Percentiles rank a stretch among this genome's conserved stretches.
Conservation (phyloP, 768 basidiomycete species). For the Amanita phalloides region DNA sequence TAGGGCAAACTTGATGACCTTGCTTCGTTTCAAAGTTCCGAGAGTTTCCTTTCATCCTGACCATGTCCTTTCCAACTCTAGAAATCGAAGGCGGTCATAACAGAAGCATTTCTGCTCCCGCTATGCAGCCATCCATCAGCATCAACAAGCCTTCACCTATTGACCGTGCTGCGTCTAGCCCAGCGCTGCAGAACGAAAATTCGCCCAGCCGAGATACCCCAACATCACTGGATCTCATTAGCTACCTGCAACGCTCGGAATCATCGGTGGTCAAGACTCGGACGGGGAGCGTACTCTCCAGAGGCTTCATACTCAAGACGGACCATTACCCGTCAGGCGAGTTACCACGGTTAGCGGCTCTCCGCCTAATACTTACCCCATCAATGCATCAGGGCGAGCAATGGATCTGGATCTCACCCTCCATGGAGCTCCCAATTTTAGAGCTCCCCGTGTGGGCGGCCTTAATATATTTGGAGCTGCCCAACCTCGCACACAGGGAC, state of each 20-base stretch:
- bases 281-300: slow-evolving; percentile 70
- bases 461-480: slow-evolving; percentile 94
- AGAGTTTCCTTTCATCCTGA: not conserved
- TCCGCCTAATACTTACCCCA: slow-evolving; percentile 4
- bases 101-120: slow-evolving; percentile 2
- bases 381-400: slow-evolving; percentile 73
- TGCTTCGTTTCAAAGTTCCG: not conserved
- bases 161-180: not conserved
- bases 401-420: slow-evolving; percentile 86
- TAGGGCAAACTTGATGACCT: not conserved
- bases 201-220: slow-evolving; percentile 9
- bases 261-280: slow-evolving; percentile 75
- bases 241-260: slow-evolving; percentile 52
- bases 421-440: slow-evolving; percentile 93
- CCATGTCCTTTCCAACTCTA: not conserved
- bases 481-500: slow-evolving; percentile 87
- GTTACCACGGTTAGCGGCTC: not conserved
- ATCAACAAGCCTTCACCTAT: not conserved
- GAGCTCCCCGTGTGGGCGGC: slow-evolving; percentile 65
- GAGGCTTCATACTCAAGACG: slow-evolving; percentile 92
- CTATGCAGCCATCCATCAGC: not conserved
- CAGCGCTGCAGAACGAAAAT: slow-evolving; percentile 7
- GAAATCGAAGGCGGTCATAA: not conserved
- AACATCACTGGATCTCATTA: slow-evolving; percentile 48
- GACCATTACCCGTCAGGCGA: slow-evolving; percentile 77